Conservation (phyloP, 1,139 yeast species). For the Lodderomyces margitis region DNA sequence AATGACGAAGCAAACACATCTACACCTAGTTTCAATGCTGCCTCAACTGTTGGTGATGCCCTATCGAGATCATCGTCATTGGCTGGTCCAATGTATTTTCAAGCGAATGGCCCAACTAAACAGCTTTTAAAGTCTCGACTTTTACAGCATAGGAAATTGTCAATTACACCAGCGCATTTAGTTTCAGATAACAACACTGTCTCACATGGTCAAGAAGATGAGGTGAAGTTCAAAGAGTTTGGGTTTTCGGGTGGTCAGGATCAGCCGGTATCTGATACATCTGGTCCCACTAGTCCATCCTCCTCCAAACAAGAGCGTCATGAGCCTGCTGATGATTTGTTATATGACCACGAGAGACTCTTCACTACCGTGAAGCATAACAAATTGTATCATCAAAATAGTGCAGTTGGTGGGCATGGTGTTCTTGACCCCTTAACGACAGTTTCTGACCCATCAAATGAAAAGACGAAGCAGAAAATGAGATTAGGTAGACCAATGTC, state of each 20-base stretch:
- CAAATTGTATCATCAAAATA: conserved; percentile 2
- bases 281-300: conserved; percentile 8
- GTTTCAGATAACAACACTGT: conserved; percentile 11
- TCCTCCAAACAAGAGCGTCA: conserved; percentile 5
- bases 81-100: conserved; percentile 26
- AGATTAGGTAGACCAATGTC: conserved; percentile 20
- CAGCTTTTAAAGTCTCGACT: conserved; percentile 13
- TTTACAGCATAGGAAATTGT: conserved; percentile 20
- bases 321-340: conserved; percentile 22
- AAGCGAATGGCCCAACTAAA: conserved; percentile 16
- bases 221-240: conserved; percentile 31
- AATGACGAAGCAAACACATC: not conserved
- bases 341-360: conserved; percentile 35
- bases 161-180: conserved; percentile 29
- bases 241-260: conserved; percentile 6
- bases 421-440: not conserved
- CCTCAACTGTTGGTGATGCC: conserved; percentile 7
- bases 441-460: conserved; percentile 8
- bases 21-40: conserved; percentile 3
- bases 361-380: conserved; percentile 16
- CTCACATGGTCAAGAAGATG: conserved; percentile 16
- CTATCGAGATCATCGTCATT: conserved; percentile 28
- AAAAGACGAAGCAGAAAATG: conserved; percentile 19
- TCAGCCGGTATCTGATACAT: not conserved
- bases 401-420: too few relatives aligned